These are phyloP conservation scores for Effrenium voratum DNA, from an alignment of 73 alveolate genomes.

Conservation along the genomic window DNA sequence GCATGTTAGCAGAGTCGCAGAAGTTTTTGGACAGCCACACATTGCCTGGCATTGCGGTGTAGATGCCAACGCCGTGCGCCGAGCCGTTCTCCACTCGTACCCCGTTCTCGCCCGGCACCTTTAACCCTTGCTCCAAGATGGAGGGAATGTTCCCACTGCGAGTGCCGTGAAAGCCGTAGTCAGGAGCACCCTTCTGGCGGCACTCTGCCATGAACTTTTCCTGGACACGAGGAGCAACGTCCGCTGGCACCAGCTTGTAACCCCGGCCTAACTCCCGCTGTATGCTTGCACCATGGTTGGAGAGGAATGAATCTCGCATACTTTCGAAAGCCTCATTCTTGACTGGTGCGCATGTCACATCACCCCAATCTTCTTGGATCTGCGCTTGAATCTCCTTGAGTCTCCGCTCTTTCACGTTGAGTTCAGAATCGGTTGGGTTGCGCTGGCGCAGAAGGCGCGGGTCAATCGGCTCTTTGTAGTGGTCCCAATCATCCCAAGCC, in stretches of 20 bases:
- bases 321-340: background rate
- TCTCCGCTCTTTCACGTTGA: constrained; percentile 34
- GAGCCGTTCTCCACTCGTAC: constrained; percentile 64
- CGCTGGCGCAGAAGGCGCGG: constrained; percentile 40
- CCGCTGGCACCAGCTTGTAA: constrained; percentile 64
- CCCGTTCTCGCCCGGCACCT: constrained; percentile 58
- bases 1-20: constrained; percentile 36
- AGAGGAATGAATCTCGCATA: background rate
- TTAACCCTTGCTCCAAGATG: constrained; percentile 34
- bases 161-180: constrained; percentile 87
- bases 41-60: constrained; percentile 76
- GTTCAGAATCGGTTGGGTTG: constrained; percentile 45
- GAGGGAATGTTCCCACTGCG: constrained; percentile 76
- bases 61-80: constrained; percentile 82
- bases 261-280: constrained; percentile 64
- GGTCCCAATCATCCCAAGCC: background rate
- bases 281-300: background rate
- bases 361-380: background rate
- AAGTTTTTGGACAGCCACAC: constrained; percentile 52
- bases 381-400: background rate
- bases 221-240: constrained; percentile 16
- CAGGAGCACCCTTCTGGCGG: background rate
- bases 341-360: no score
- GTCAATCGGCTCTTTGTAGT: background rate
- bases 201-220: constrained; percentile 47